phyloP scores from a whole-genome alignment of 192 early-diverging fungal genomes.

The Umbelopsis isabellina region DNA sequence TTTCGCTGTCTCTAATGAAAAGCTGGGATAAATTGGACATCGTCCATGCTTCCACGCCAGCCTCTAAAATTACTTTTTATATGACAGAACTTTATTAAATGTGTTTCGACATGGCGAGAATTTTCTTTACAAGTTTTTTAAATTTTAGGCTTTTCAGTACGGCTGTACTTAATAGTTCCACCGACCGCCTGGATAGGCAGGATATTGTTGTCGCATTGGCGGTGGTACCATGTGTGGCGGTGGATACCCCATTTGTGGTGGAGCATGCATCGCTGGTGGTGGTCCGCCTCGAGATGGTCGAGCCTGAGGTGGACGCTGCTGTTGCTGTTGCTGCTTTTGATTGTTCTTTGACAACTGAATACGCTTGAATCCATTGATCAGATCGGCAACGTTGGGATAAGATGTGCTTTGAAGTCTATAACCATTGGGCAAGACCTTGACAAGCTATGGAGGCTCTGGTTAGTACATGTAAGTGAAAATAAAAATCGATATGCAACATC shows the following conservation, averaged over 20 bases:
- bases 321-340: constrained; percentile 16
- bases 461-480: constrained; percentile 12
- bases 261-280: constrained; percentile 4
- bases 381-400: constrained; percentile 70
- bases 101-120: background rate
- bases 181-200: constrained; percentile 12
- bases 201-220: constrained; percentile 10
- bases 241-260: constrained; percentile 17
- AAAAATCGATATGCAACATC: background rate
- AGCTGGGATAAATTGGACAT: too few species aligned
- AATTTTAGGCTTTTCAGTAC: background rate
- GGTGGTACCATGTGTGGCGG: constrained; percentile 10
- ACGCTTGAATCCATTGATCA: constrained; percentile 77
- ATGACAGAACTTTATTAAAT: constrained; percentile 8
- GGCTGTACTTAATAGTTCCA: constrained; percentile 5
- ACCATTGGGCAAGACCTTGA: constrained; percentile 77
- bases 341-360: constrained; percentile 22
- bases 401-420: constrained; percentile 71
- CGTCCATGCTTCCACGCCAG: too few species aligned
- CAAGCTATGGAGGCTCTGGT: constrained; percentile 23
- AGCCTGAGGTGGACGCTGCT: constrained; percentile 8
- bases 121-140: background rate
- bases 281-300: constrained; percentile 10
- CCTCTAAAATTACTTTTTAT: background rate
- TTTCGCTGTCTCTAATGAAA: too few species aligned